These are phyloP conservation scores for Talaromyces sp. DNA, from an alignment of 2,329 filamentous ascomycete genomes.

Conservation along the genomic window DNA sequence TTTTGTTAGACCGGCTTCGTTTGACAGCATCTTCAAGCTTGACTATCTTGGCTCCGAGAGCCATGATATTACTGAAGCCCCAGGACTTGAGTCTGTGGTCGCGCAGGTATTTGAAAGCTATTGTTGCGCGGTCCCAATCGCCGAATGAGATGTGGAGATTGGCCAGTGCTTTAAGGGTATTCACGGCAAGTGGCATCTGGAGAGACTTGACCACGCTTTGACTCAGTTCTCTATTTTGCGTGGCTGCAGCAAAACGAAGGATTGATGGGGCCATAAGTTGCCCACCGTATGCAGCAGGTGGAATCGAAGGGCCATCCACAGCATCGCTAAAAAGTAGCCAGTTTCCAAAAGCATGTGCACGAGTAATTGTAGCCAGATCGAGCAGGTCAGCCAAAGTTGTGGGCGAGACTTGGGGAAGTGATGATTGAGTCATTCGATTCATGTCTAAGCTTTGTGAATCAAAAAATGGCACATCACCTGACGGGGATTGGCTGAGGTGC, in stretches of 20 bases:
- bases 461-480: constrained; percentile 18
- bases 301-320: constrained; percentile 58
- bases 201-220: constrained; percentile 33
- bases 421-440: constrained; percentile 28
- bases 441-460: constrained; percentile 20
- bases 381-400: constrained; percentile 54
- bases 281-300: constrained; percentile 48
- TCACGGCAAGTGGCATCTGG: constrained; percentile 34
- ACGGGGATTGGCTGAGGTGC: constrained; percentile 16
- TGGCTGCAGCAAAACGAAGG: constrained; percentile 57
- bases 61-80: constrained; percentile 40
- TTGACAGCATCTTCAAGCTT: constrained; percentile 33
- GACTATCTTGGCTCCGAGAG: constrained; percentile 45
- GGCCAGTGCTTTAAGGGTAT: constrained; percentile 40
- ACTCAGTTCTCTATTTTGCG: constrained; percentile 44
- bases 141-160: constrained; percentile 36
- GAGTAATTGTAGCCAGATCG: constrained; percentile 52
- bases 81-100: constrained; percentile 39
- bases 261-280: constrained; percentile 55
- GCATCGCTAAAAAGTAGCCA: constrained; percentile 58
- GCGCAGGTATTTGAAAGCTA: constrained; percentile 37
- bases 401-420: constrained; percentile 47
- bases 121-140: constrained; percentile 38
- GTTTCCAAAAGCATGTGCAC: constrained; percentile 53
- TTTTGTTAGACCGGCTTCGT: constrained; percentile 10